Conservation (phyloP, 163 green algal species). For the Scenedesmus sp. region DNA sequence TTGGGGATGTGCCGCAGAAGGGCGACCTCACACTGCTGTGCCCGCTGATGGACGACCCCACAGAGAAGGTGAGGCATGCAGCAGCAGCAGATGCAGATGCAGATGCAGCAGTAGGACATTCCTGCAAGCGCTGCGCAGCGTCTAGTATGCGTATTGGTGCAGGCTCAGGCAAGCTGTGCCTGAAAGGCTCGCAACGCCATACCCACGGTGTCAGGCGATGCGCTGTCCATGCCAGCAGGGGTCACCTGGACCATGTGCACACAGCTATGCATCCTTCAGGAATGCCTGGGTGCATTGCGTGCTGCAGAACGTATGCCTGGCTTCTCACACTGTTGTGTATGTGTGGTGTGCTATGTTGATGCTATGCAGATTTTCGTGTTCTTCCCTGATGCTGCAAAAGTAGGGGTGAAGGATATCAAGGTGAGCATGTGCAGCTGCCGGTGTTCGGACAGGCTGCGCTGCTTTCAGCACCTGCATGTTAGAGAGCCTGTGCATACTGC, state of each 20-base stretch:
- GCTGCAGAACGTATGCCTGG: too few species aligned
- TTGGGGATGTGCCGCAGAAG: conserved; percentile 80
- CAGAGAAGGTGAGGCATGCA: conserved; percentile 75
- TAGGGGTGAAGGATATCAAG: conserved; percentile 98
- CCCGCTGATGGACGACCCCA: conserved; percentile 88
- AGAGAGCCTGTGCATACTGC: not conserved
- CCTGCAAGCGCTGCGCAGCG: not conserved
- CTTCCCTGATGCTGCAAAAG: conserved; percentile 95
- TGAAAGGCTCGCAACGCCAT: not conserved
- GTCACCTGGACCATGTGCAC: too few species aligned
- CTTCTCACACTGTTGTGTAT: too few species aligned
- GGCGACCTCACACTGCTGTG: conserved; percentile 92
- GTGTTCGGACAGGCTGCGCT: not conserved
- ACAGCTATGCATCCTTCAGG: too few species aligned
- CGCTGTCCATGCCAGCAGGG: too few species aligned
- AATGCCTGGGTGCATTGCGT: too few species aligned
- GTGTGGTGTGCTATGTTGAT: not conserved
- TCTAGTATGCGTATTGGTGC: not conserved
- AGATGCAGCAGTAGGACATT: not conserved
- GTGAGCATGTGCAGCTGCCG: not conserved
- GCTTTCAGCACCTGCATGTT: not conserved
- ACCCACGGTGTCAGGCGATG: too few species aligned
- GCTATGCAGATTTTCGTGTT: conserved; percentile 96
- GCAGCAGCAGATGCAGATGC: not conserved
- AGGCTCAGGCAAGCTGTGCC: not conserved